Conservation (phyloP, 805 yeast genomes). For the Myxozyma neglecta region DNA sequence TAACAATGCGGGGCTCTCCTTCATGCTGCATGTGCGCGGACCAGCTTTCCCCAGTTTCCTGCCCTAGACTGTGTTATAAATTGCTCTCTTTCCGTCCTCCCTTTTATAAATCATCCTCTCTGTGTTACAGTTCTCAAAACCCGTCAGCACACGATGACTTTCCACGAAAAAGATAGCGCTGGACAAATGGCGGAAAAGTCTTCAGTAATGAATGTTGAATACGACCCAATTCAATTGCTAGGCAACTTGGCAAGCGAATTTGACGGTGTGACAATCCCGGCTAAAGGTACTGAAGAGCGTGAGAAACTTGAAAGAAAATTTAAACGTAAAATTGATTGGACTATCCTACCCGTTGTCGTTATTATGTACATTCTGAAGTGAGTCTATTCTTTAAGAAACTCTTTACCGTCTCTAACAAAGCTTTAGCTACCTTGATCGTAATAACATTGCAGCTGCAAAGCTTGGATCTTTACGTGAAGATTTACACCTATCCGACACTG, state of each 20-base stretch:
- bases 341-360: constrained; percentile 53
- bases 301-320: constrained; percentile 47
- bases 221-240: constrained; percentile 5
- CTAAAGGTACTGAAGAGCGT: constrained; percentile 46
- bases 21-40: background rate
- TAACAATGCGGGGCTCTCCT: background rate
- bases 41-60: background rate
- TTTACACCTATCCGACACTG: constrained; percentile 44
- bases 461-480: constrained; percentile 47
- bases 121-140: background rate
- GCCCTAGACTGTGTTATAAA: background rate
- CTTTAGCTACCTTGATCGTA: constrained; percentile 46
- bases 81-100: background rate
- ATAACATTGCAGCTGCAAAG: constrained; percentile 51
- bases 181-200: background rate
- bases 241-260: constrained; percentile 21
- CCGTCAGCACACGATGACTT: background rate
- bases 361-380: constrained; percentile 52
- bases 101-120: background rate
- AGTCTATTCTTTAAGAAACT: background rate
- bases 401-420: constrained; percentile 9
- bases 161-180: background rate
- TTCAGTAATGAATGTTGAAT: background rate
- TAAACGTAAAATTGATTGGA: constrained; percentile 50
- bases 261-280: constrained; percentile 33